Evolutionary conservation across 495 filamentous ascomycete genomes (phyloP).

Genomic region (Wilcoxina mikolae): DNA sequence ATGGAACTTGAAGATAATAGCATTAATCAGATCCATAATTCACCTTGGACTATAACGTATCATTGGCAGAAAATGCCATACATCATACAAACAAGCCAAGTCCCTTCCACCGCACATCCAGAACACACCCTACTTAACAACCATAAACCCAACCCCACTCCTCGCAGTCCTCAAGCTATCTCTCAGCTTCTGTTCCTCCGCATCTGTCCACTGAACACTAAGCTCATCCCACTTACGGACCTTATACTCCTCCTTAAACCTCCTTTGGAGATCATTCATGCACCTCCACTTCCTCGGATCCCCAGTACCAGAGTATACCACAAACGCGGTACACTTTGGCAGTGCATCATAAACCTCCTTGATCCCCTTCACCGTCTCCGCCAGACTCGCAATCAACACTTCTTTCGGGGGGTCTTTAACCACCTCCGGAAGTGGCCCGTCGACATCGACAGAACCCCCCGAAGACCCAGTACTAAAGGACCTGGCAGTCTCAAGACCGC

Average conservation of each 20-base stretch:
- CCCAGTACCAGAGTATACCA: constrained; percentile 79
- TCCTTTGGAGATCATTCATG: constrained; percentile 55
- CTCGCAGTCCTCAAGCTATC: constrained; percentile 55
- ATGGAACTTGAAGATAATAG: too few relatives aligned
- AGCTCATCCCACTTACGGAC: constrained; percentile 76
- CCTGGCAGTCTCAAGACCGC: constrained; percentile 57
- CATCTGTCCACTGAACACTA: constrained; percentile 79
- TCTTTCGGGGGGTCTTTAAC: constrained; percentile 1
- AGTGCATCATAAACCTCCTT: constrained; percentile 56
- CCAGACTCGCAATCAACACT: constrained; percentile 35
- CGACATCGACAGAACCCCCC: neutral
- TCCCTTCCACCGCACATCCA: too few relatives aligned
- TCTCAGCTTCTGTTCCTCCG: constrained; percentile 63
- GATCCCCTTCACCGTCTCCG: constrained; percentile 43
- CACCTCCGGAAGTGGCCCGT: constrained; percentile 4
- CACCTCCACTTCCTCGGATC: constrained; percentile 66
- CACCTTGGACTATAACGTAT: too few relatives aligned
- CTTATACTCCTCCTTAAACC: constrained; percentile 61
- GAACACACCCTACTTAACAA: constrained; percentile 58
- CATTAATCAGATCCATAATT: too few relatives aligned
- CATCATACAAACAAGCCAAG: too few relatives aligned
- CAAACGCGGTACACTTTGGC: constrained; percentile 68
- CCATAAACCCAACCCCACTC: constrained; percentile 66
- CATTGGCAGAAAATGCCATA: too few relatives aligned
- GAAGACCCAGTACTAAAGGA: neutral